Evolutionary conservation across 139 green algal genomes (phyloP).

Genomic region (Chlorella sorokiniana): DNA sequence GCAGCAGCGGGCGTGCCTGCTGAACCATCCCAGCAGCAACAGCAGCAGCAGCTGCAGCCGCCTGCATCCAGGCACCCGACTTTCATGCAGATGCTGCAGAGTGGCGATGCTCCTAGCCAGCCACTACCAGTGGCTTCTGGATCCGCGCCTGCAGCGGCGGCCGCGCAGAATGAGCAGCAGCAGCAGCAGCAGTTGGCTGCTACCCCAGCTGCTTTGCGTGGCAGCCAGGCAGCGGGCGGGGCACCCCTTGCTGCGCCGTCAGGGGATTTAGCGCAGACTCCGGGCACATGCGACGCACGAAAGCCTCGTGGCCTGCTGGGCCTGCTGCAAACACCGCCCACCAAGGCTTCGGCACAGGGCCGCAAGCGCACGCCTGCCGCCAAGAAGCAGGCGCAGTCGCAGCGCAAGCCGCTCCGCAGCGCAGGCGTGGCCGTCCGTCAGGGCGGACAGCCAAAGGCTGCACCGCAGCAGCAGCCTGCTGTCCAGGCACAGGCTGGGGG

Average conservation of each 20-base stretch:
- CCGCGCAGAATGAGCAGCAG: neutral
- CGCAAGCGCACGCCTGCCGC: neutral
- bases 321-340: neutral
- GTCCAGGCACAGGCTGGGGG: neutral
- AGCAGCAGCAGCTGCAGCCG: neutral
- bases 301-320: neutral
- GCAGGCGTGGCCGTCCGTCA: neutral
- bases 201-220: neutral
- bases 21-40: too few relatives aligned
- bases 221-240: neutral
- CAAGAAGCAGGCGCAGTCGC: neutral
- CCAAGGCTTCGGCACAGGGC: neutral
- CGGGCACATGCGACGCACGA: neutral
- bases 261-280: neutral
- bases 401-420: neutral
- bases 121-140: neutral
- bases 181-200: neutral
- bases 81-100: neutral
- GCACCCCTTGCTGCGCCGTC: neutral
- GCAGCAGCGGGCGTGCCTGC: too few relatives aligned
- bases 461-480: neutral
- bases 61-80: neutral
- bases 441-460: neutral
- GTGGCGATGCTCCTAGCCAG: neutral
- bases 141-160: neutral